phyloP scores from a whole-genome alignment of 75 land plant genomes.

The Pinus tabuliformis region DNA sequence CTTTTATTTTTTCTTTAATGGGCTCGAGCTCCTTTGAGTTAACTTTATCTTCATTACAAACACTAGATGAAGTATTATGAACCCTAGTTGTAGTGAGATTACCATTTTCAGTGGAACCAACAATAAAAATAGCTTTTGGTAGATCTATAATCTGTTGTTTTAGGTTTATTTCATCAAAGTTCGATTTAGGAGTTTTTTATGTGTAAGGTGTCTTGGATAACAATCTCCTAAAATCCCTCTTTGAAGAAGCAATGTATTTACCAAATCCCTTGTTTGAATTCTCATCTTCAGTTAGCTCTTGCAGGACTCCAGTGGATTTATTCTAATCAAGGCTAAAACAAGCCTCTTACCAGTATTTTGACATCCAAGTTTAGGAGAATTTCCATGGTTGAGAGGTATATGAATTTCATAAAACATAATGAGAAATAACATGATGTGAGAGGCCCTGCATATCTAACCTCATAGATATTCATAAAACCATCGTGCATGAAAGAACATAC shows the following conservation, averaged over 20 bases:
- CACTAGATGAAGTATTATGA: not conserved
- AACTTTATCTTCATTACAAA: not conserved
- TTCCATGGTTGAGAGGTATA: constrained; percentile 78
- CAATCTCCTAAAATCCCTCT: not conserved
- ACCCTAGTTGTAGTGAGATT: not conserved
- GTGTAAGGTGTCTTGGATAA: not conserved
- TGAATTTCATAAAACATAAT: constrained; percentile 13
- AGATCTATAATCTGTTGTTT: not conserved
- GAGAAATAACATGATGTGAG: not conserved
- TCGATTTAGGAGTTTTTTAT: not conserved
- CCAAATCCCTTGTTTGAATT: not conserved
- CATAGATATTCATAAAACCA: not conserved
- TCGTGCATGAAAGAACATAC: not conserved
- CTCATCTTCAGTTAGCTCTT: not conserved
- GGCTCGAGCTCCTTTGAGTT: not conserved
- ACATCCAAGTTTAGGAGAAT: constrained; percentile 74
- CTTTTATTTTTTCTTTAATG: not conserved
- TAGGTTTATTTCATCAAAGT: not conserved
- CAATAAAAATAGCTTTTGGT: not conserved
- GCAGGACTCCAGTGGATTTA: not conserved
- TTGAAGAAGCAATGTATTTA: constrained; percentile 5
- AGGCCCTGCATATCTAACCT: not conserved
- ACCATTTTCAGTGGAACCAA: not conserved
- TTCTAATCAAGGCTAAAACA: not conserved
- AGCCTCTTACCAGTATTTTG: constrained; percentile 34